Evolutionary conservation across 768 basidiomycete species (phyloP).

Genomic region (Leucocoprinus leucothites): DNA sequence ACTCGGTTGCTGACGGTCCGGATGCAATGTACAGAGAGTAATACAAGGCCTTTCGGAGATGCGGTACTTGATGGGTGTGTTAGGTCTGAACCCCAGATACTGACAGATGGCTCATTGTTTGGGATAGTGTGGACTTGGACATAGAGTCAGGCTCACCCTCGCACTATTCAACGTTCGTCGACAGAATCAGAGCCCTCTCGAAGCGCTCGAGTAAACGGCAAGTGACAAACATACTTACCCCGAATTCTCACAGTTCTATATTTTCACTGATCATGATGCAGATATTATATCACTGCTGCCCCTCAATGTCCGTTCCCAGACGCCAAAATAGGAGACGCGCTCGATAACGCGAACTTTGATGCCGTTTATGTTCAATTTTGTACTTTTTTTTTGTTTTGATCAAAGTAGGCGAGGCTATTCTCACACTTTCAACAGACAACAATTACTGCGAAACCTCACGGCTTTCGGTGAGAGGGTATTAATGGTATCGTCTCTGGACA

Average conservation of each 20-base stretch:
- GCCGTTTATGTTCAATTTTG: constrained; percentile 73
- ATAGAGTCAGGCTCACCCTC: constrained; percentile 60
- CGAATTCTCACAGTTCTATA: background rate
- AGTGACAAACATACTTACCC: constrained; percentile 9
- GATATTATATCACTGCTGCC: constrained; percentile 62
- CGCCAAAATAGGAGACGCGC: constrained; percentile 51
- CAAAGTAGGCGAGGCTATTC: constrained; percentile 2
- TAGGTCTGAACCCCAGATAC: background rate
- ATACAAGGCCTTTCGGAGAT: constrained; percentile 61
- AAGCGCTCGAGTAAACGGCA: constrained; percentile 48
- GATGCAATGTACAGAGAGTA: constrained; percentile 22
- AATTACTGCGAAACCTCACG: constrained; percentile 51
- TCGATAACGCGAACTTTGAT: constrained; percentile 63
- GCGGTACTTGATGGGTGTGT: constrained; percentile 67
- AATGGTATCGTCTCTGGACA: constrained; percentile 3
- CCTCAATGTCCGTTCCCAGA: constrained; percentile 73
- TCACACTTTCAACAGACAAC: constrained; percentile 34
- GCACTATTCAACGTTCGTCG: constrained; percentile 52
- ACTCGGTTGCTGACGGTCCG: background rate
- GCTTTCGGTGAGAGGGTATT: constrained; percentile 28
- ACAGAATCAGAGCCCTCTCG: constrained; percentile 45
- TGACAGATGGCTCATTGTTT: background rate
- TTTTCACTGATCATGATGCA: constrained; percentile 16
- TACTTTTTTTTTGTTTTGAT: constrained; percentile 20
- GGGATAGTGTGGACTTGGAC: constrained; percentile 57